phyloP scores from a whole-genome alignment of 345 rosid genomes.

The Gynandropsis gynandra region DNA sequence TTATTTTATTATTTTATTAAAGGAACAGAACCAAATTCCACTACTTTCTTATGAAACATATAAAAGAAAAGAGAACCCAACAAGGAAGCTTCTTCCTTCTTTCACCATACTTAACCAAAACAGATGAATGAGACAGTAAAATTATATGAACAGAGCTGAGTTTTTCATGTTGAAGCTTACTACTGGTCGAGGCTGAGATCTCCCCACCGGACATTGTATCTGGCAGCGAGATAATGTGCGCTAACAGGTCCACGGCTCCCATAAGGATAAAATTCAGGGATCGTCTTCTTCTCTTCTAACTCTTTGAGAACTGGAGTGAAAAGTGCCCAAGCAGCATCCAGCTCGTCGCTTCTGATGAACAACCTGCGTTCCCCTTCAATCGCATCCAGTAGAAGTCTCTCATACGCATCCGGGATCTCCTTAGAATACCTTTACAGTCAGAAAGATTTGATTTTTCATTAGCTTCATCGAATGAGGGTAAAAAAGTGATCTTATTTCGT shows the following conservation, averaged over 20 bases:
- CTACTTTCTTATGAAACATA: too few relatives aligned
- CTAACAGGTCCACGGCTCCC: conserved; percentile 89
- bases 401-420: conserved; percentile 87
- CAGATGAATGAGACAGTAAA: too few relatives aligned
- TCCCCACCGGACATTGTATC: conserved; percentile 75
- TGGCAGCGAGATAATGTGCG: conserved; percentile 81
- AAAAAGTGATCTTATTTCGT: background rate
- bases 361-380: conserved; percentile 79
- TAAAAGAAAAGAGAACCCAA: too few relatives aligned
- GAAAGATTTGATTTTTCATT: background rate
- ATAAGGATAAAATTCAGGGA: conserved; percentile 66
- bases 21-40: too few relatives aligned
- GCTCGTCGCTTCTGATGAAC: conserved; percentile 77
- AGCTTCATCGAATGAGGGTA: too few relatives aligned
- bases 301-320: conserved; percentile 66
- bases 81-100: too few relatives aligned
- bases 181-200: conserved; percentile 42
- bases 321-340: conserved; percentile 73
- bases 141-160: too few relatives aligned
- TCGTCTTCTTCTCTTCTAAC: conserved; percentile 55
- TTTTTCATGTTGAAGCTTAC: too few relatives aligned
- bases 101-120: too few relatives aligned
- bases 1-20: too few relatives aligned
- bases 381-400: conserved; percentile 77
- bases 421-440: conserved; percentile 50